Conservation (phyloP, 345 rosid species). For the Eucalyptus brandiana region DNA sequence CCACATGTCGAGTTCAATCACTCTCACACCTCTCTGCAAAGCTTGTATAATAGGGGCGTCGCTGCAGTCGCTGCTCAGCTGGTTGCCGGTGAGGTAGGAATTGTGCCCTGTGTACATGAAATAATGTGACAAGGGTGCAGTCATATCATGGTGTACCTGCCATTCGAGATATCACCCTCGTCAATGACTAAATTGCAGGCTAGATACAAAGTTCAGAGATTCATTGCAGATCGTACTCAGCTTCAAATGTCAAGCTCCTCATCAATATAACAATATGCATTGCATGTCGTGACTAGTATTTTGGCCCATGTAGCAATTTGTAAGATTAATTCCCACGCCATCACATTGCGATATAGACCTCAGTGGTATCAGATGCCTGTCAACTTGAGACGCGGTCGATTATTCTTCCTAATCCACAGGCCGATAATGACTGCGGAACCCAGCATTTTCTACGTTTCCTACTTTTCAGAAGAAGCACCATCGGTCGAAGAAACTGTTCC, state of each 20-base stretch:
- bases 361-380: not conserved
- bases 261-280: not conserved
- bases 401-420: not conserved
- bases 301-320: not conserved
- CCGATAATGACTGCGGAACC: not conserved
- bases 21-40: conserved; percentile 70
- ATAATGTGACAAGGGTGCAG: conserved; percentile 83
- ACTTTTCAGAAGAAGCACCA: not conserved
- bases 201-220: not conserved
- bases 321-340: not conserved
- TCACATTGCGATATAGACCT: not conserved
- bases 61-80: conserved; percentile 92
- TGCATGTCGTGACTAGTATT: not conserved
- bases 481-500: not conserved
- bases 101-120: conserved; percentile 93
- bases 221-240: not conserved
- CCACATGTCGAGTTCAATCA: conserved; percentile 93
- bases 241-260: not conserved
- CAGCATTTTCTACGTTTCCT: not conserved
- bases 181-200: not conserved
- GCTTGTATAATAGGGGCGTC: conserved; percentile 82
- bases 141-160: conserved; percentile 93
- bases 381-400: not conserved
- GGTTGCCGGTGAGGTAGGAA: conserved; percentile 95
- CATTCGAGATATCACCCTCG: not conserved